These are phyloP conservation scores for Atalantia buxifolia DNA, from an alignment of 345 rosid genomes.

Conservation along the genomic window DNA sequence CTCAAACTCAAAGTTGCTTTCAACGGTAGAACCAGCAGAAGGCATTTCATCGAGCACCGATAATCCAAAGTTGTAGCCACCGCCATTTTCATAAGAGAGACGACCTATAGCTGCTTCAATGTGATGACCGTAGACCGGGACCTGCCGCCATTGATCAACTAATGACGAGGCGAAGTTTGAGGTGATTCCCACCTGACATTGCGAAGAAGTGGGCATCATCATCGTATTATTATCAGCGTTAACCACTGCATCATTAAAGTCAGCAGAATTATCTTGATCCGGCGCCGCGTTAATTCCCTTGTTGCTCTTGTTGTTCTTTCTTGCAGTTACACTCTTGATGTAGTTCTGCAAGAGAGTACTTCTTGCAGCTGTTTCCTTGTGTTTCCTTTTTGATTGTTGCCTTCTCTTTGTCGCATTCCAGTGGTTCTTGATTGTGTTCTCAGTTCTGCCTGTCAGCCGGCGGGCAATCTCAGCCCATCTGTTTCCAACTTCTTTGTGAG, in stretches of 20 bases:
- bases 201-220: background rate
- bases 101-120: background rate
- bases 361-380: conserved; percentile 15
- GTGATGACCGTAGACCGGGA: background rate
- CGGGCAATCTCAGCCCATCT: conserved; percentile 72
- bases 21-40: conserved; percentile 8
- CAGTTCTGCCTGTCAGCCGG: conserved; percentile 53
- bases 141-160: background rate
- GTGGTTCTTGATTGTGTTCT: conserved; percentile 60
- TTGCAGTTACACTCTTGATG: conserved; percentile 25
- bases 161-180: background rate
- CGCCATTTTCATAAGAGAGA: background rate
- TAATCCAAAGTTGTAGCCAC: conserved; percentile 15
- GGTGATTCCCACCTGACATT: background rate
- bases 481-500: conserved; percentile 60
- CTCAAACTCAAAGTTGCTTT: conserved; percentile 18
- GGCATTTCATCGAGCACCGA: conserved; percentile 22
- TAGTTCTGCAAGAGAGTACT: conserved; percentile 30
- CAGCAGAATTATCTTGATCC: no score
- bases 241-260: no score
- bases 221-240: background rate
- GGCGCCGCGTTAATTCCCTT: no score
- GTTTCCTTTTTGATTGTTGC: conserved; percentile 37
- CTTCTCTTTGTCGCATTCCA: conserved; percentile 57
- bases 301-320: background rate